phyloP scores from a whole-genome alignment of 441 rosid genomes.

The Pelargonium fulgidum region DNA sequence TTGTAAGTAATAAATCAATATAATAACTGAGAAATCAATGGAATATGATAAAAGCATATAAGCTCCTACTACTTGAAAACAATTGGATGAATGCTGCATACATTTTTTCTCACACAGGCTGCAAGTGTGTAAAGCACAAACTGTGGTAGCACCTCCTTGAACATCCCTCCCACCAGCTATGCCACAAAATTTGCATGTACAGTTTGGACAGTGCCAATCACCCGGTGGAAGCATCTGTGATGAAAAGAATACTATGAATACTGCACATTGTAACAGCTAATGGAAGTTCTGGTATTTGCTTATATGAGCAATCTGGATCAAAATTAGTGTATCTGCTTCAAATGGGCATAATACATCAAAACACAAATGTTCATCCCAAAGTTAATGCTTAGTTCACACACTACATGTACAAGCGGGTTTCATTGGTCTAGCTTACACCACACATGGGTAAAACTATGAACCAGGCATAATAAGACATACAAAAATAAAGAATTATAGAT shows the following conservation, averaged over 20 bases:
- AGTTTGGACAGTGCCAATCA: conserved; percentile 94
- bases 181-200: conserved; percentile 85
- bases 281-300: not conserved
- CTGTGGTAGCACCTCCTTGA: conserved; percentile 27
- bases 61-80: conserved; percentile 17
- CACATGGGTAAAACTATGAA: too few species aligned
- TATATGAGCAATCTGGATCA: not conserved
- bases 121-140: conserved; percentile 44
- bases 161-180: conserved; percentile 34
- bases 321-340: not conserved
- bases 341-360: too few species aligned
- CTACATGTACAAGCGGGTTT: too few species aligned
- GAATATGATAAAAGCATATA: not conserved
- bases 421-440: too few species aligned
- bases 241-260: conserved; percentile 20
- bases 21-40: conserved; percentile 10
- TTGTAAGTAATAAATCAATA: conserved; percentile 21
- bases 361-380: too few species aligned
- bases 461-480: too few species aligned
- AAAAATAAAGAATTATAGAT: too few species aligned
- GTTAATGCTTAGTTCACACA: too few species aligned
- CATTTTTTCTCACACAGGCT: conserved; percentile 80
- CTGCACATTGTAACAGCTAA: too few species aligned
- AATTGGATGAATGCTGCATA: conserved; percentile 27
- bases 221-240: conserved; percentile 80